Evolutionary conservation across 2,329 filamentous ascomycete species (phyloP), one percentile per base, ranked within the genome.

Genomic region (Talaromyces rugulosus): DNA sequence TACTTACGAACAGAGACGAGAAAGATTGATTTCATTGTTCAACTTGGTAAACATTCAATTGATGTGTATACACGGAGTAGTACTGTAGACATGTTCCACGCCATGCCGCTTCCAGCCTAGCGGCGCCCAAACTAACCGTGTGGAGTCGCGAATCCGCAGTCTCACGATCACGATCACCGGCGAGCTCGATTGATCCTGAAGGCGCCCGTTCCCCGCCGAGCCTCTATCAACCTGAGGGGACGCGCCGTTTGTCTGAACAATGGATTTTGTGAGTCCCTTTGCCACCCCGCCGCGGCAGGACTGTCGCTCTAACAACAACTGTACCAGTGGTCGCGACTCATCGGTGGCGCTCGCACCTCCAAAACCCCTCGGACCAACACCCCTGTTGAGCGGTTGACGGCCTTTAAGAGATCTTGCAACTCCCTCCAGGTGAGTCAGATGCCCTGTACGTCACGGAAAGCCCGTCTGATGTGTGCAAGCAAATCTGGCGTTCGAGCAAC

Each of bases 401-500:
- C 83, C 65, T 88, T 88, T 75, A 85, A 85, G 69, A 82, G 83
- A 67, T 79, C 83, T 61, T 87, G 85, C 75, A 84, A 86, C 71
- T 79, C 61, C 47, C 54, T 66, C 47, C 64, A 60, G 59, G 64
- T 68, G 60, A 64, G 64, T 66, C 65, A 66, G 60, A 63, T 63
- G 63, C 47, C 30, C 8, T 28, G 8, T 16, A 18, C 31, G 28
- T 12, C 33, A 9, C 11, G 12, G 28, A 9, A 11, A 30, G 3
- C 47, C 4, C 5, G 11, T 65, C 60, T 55, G 5, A 53, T 44
- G 18, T 28, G 14, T 9, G 36, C 47, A 67, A 86, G 81, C 83
- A 86, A 77, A 81, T 84, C 78, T 88, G 85, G 82, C 84, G 85
- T 63, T 83, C 82, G 60, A 80, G 81, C 40, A 79, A 81, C 58